Conservation (phyloP, 768 basidiomycete species). For the Termitomyces sp. region DNA sequence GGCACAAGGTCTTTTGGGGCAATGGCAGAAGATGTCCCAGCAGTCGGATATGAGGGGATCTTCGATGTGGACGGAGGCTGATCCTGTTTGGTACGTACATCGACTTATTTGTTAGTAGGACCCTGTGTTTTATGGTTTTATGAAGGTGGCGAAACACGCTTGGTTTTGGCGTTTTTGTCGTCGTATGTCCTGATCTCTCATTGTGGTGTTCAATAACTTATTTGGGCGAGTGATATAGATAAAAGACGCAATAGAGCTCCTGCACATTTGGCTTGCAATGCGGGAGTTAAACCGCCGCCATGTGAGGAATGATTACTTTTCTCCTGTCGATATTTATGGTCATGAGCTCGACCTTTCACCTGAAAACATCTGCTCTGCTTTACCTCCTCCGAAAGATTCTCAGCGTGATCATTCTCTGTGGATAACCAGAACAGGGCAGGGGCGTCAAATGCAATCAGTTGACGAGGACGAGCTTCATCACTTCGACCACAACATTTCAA, state of each 20-base stretch:
- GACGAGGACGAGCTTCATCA: background rate
- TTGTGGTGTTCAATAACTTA: background rate
- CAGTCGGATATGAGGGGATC: constrained; percentile 36
- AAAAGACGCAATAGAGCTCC: constrained; percentile 61
- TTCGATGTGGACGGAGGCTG: constrained; percentile 53
- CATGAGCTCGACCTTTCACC: constrained; percentile 65
- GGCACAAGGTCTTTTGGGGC: constrained; percentile 4
- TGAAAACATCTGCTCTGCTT: background rate
- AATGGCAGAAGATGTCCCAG: constrained; percentile 23
- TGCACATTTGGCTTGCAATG: constrained; percentile 64
- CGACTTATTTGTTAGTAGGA: background rate
- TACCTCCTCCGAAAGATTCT: background rate
- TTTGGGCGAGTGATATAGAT: constrained; percentile 30
- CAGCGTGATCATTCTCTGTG: background rate
- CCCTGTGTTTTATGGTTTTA: background rate
- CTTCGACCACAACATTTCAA: no score
- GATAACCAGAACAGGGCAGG: no score
- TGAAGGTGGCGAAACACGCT: constrained; percentile 63
- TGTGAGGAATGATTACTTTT: constrained; percentile 59
- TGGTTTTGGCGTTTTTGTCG: constrained; percentile 61
- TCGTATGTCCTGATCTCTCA: constrained; percentile 35
- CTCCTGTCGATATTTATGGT: no score
- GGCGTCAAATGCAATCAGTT: background rate
- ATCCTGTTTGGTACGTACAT: constrained; percentile 61
- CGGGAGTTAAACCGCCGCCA: constrained; percentile 62